A percentile compares a stretch with the other conserved stretches of the same genome.
Evolutionary conservation across 208 protist species (phyloP).

Genomic region (Naegleria fowleri): DNA sequence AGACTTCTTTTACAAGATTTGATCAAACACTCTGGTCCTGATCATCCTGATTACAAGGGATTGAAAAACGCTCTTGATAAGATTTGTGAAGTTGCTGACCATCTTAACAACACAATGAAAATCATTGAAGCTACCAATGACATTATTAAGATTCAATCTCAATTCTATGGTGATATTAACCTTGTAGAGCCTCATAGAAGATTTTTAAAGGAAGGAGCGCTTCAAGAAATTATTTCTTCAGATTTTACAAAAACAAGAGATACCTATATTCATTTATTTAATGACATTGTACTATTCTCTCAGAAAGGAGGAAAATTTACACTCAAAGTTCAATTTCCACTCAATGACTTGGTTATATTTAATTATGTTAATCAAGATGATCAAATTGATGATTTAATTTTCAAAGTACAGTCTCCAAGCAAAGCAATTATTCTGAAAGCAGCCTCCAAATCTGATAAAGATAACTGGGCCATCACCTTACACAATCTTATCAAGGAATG

Average conservation of each 20-base stretch:
- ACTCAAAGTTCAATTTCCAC: neutral
- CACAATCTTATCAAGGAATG: neutral
- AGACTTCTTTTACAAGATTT: slow-evolving; percentile 8
- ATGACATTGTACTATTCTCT: slow-evolving; percentile 5
- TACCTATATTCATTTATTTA: slow-evolving; percentile 18
- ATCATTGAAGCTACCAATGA: slow-evolving; percentile 5
- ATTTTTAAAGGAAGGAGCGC: neutral
- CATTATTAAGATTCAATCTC: neutral
- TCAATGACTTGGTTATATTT: neutral
- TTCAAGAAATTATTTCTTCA: neutral
- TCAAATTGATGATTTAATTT: neutral
- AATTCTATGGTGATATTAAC: neutral
- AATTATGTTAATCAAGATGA: neutral
- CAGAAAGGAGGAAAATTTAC: neutral
- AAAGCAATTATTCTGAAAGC: neutral
- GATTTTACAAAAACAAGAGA: neutral
- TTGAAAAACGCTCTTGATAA: neutral
- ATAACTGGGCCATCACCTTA: neutral
- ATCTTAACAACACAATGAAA: neutral
- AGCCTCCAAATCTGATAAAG: neutral
- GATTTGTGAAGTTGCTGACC: slow-evolving; percentile 1
- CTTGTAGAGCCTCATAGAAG: neutral
- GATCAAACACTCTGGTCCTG: neutral
- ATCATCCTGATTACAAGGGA: neutral
- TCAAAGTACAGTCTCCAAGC: neutral